Conservation (phyloP, 2,329 filamentous ascomycete genomes). For the Scedosporium boydii region DNA sequence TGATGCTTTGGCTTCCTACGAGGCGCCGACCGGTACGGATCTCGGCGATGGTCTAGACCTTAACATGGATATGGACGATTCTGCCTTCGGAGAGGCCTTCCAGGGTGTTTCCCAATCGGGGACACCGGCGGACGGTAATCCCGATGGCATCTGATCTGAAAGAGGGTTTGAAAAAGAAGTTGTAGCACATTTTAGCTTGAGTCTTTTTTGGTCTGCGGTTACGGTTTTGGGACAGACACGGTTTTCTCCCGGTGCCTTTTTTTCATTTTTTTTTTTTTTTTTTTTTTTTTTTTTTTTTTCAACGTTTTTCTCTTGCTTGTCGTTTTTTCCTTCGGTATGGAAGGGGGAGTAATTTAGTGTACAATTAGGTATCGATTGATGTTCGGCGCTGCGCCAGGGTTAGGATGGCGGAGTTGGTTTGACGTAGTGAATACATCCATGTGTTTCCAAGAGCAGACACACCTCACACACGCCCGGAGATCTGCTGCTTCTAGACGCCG, state of each 20-base stretch:
- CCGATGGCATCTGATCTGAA: not conserved
- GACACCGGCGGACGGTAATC: constrained; percentile 2
- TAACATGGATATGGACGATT: constrained; percentile 64
- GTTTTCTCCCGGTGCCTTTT: not conserved
- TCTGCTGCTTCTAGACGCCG: too few species aligned
- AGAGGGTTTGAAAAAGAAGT: too few species aligned
- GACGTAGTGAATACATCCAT: not conserved
- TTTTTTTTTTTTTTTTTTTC: constrained; percentile 3
- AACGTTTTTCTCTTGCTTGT: not conserved
- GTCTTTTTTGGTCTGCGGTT: not conserved
- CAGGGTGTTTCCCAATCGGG: constrained; percentile 41
- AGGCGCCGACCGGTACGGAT: constrained; percentile 33
- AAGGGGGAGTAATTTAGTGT: not conserved
- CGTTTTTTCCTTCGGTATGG: not conserved
- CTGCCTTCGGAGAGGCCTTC: constrained; percentile 76
- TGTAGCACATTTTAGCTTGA: not conserved
- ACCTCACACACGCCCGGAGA: too few species aligned
- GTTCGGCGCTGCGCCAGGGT: not conserved
- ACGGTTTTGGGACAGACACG: not conserved
- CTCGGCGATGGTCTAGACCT: constrained; percentile 48
- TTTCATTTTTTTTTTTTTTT: constrained; percentile 2
- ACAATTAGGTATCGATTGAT: not conserved
- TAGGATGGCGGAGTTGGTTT: not conserved
- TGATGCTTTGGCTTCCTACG: constrained; percentile 60
- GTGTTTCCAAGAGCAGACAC: not conserved